Evolutionary conservation across 345 rosid genomes (phyloP).

Genomic region (Murraya paniculata): DNA sequence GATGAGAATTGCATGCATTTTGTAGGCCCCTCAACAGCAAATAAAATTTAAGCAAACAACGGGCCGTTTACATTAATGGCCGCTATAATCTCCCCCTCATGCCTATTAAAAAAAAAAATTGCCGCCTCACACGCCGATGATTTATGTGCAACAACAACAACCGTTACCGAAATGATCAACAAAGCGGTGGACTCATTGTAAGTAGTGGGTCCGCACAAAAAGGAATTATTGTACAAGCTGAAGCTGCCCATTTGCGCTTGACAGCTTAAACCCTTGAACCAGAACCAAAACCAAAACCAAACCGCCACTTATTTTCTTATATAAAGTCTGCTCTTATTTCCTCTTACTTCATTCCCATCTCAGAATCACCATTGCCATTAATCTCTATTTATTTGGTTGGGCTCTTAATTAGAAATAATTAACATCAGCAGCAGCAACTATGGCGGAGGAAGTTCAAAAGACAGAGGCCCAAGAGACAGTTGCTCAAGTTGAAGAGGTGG

Average conservation of each 20-base stretch:
- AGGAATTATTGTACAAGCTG: neutral
- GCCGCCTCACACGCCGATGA: slow-evolving; percentile 10
- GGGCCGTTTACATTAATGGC: neutral
- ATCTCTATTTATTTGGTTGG: neutral
- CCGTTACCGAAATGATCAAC: neutral
- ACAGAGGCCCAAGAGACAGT: neutral
- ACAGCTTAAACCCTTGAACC: neutral
- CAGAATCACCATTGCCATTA: neutral
- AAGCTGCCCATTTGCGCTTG: neutral
- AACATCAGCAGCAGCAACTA: neutral
- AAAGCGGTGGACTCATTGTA: neutral
- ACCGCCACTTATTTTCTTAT: neutral
- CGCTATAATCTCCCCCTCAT: neutral
- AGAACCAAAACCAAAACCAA: neutral
- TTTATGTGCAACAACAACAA: neutral
- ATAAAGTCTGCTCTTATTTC: neutral
- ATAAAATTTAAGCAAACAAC: neutral
- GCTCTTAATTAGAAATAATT: neutral
- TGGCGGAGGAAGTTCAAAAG: slow-evolving; percentile 6
- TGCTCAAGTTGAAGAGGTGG: neutral
- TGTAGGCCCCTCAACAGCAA: neutral
- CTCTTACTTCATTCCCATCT: neutral
- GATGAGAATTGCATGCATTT: no score
- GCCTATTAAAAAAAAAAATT: neutral
- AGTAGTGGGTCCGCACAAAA: slow-evolving; percentile 11